phyloP scores from a whole-genome alignment of 352 stramenopile genomes.

The Peronosclerospora sorghi region DNA sequence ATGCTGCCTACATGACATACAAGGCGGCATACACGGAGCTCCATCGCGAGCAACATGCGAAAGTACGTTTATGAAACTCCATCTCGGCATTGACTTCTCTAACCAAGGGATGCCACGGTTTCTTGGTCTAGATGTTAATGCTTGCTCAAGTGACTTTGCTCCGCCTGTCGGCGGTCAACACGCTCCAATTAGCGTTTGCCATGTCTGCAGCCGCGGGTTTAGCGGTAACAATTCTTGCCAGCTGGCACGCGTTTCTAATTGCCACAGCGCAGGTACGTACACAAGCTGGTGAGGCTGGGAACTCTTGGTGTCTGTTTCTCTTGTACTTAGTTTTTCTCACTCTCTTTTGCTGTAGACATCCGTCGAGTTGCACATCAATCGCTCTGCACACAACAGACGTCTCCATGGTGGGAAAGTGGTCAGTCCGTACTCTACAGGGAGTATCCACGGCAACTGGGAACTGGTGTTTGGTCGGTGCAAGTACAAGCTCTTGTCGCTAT shows the following conservation, averaged over 20 bases:
- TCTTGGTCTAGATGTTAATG: constrained; percentile 22
- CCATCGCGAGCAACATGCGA: constrained; percentile 36
- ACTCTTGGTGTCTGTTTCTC: too few species aligned
- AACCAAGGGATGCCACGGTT: too few species aligned
- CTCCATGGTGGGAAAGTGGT: constrained; percentile 37
- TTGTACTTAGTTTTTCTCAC: neutral
- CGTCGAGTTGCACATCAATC: constrained; percentile 75
- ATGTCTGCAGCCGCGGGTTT: constrained; percentile 49
- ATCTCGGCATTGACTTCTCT: too few species aligned
- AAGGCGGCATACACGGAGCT: constrained; percentile 43
- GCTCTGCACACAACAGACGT: constrained; percentile 34
- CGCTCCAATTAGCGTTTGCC: constrained; percentile 59
- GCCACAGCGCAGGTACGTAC: constrained; percentile 56
- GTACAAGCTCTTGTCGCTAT: constrained; percentile 45
- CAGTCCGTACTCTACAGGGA: constrained; percentile 55
- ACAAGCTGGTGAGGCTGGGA: too few species aligned
- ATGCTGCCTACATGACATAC: constrained; percentile 50
- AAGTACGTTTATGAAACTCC: constrained; percentile 19
- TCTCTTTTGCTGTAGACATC: constrained; percentile 38
- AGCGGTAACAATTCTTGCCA: constrained; percentile 48
- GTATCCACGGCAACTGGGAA: constrained; percentile 67
- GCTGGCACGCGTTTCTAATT: constrained; percentile 65
- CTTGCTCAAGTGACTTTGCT: constrained; percentile 10
- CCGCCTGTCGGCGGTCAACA: constrained; percentile 16
- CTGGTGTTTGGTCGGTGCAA: constrained; percentile 54